phyloP scores from a whole-genome alignment of 352 stramenopile genomes.

The Phytophthora macrochlamydospora region DNA sequence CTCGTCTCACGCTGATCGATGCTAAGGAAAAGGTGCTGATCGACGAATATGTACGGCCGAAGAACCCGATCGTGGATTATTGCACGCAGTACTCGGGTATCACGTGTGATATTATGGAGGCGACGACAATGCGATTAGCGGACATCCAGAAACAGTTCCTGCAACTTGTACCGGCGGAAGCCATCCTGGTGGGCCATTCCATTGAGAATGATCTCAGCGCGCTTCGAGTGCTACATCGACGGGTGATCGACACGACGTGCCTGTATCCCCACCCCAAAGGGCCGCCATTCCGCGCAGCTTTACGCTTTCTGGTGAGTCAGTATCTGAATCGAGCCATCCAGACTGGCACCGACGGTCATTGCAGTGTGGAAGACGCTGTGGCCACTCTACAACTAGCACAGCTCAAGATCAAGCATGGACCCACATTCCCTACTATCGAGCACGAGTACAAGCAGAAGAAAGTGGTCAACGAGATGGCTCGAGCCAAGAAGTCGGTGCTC shows the following conservation, averaged over 20 bases:
- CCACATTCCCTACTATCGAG: conserved; percentile 74
- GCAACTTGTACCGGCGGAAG: conserved; percentile 58
- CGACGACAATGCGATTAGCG: conserved; percentile 57
- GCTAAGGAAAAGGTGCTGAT: conserved; percentile 72
- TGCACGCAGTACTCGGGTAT: conserved; percentile 89
- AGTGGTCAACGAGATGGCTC: conserved; percentile 72
- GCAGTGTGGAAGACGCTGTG: conserved; percentile 82
- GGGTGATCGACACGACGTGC: conserved; percentile 81
- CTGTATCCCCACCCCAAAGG: conserved; percentile 86
- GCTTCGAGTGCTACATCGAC: conserved; percentile 70
- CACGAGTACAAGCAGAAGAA: conserved; percentile 81
- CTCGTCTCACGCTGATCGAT: conserved; percentile 77
- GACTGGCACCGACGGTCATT: conserved; percentile 72
- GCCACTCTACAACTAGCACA: conserved; percentile 75
- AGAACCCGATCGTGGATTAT: conserved; percentile 87
- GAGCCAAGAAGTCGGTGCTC: conserved; percentile 77
- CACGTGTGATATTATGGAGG: conserved; percentile 80
- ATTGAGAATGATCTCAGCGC: conserved; percentile 88
- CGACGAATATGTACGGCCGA: conserved; percentile 82
- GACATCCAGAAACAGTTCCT: conserved; percentile 75
- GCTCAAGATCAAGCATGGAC: conserved; percentile 80
- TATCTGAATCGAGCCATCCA: conserved; percentile 80
- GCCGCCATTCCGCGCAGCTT: conserved; percentile 73
- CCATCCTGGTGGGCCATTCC: conserved; percentile 88
- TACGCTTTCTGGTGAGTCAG: conserved; percentile 76